Percentiles rank a stretch among this genome's conserved stretches.
These are phyloP conservation scores for Penicillium sp. DNA, from an alignment of 2,329 filamentous ascomycete genomes.

Conservation along the genomic window DNA sequence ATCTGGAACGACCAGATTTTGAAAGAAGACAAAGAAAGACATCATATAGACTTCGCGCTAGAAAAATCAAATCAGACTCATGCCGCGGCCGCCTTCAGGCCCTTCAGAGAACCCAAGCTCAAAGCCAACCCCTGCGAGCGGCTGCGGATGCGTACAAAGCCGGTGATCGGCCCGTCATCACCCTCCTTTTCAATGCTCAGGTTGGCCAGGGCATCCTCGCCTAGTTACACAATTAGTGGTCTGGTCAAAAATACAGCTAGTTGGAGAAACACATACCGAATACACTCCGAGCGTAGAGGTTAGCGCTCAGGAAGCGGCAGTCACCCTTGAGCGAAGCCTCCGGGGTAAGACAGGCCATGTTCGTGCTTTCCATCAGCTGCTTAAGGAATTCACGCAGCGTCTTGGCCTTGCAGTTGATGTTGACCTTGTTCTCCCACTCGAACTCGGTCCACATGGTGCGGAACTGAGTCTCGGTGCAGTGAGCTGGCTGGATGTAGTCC, in stretches of 20 bases:
- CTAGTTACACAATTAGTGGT: slow-evolving; percentile 49
- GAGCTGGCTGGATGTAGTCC: slow-evolving; percentile 98
- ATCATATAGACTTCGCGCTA: slow-evolving; percentile 30
- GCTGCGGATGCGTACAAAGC: slow-evolving; percentile 96
- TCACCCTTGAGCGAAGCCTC: slow-evolving; percentile 96
- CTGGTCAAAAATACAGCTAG: neutral
- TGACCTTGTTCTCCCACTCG: slow-evolving; percentile 99
- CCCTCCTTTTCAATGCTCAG: slow-evolving; percentile 97
- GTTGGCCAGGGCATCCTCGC: slow-evolving; percentile 96
- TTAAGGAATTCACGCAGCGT: slow-evolving; percentile 85
- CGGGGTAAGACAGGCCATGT: slow-evolving; percentile 96
- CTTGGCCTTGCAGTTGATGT: slow-evolving; percentile 97
- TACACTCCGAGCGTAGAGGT: slow-evolving; percentile 91
- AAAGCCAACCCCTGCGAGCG: slow-evolving; percentile 91
- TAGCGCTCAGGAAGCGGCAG: slow-evolving; percentile 95
- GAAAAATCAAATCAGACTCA: slow-evolving; percentile 31
- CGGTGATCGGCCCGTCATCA: slow-evolving; percentile 89
- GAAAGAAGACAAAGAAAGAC: slow-evolving; percentile 21
- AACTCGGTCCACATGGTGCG: slow-evolving; percentile 99
- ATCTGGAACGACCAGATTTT: slow-evolving; percentile 24
- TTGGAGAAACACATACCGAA: slow-evolving; percentile 69
- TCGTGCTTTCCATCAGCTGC: slow-evolving; percentile 93
- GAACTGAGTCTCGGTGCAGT: slow-evolving; percentile 97
- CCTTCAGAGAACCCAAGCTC: slow-evolving; percentile 90
- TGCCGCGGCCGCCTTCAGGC: slow-evolving; percentile 66